Evolutionary conservation across 495 filamentous ascomycete species (phyloP), one percentile per base, ranked within the genome.

Genomic region (Hypoxylon cercidicola): DNA sequence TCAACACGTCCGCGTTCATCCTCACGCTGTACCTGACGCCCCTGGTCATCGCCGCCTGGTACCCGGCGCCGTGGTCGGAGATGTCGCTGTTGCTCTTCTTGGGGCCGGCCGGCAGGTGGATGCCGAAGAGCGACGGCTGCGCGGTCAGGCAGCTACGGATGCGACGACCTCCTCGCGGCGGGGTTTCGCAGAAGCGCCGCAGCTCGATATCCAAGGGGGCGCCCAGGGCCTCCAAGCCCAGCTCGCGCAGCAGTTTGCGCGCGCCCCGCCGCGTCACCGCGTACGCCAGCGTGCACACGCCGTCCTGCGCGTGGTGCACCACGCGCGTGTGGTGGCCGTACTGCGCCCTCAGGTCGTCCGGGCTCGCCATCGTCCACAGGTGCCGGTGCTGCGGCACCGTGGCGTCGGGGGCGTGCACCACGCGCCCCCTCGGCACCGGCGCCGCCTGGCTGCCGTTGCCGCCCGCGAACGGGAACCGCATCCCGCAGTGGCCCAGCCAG

Each of bases 401-500:
- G 15, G 13, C 10, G 66, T 76, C 72, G 46, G 51, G 8, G n/a
- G 25, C 25, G 19, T 46, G 64, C 20, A 70, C 60, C 4, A 76
- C 53, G 28, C 70, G 64, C 19, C 54, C 65, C 40, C 70, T 71
- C 3, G 74, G 72, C 0, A 76, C 30, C 4, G 25, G 8, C 5
- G 13, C 5, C n/a, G n/a, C 39, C 9, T 41, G 3, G 39, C 7
- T 28, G 25, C 7, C 25, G 25, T 16, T 46, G 55, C 55, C 43
- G 18, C 64, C 15, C 0, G 65, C 43, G 30, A 57, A 67, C 4
- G 74, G 64, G 61, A 78, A 75, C 15, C 58, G 45, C 55, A 71
- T 68, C 1, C 77, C 74, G 68, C 84, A 85, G 50, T 83, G 81
- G 3, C 83, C 84, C 30, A 84, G 64, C 84, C 84, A 87, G 16